Evolutionary conservation across 192 early-diverging fungal species (phyloP), one percentile per base, ranked within the genome.

Genomic region (Coemansia sp.): DNA sequence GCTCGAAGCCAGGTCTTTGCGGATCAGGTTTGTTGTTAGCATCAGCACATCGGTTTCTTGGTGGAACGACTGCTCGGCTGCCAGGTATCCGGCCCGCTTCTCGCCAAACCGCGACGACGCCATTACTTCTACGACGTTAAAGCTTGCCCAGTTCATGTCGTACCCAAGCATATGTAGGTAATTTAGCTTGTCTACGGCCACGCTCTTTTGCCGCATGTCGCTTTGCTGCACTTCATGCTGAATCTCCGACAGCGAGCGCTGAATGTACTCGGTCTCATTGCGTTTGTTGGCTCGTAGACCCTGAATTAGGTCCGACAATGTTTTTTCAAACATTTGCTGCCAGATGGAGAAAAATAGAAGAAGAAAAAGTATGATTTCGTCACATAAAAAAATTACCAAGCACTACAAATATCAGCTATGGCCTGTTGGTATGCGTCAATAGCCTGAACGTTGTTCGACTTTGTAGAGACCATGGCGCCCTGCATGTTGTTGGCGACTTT

Each of bases 81-180:
- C 94, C 53, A 92, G 79, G 61, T 99, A 99, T 31, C 94, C 97
- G 33, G 90, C 79, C 20, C 91, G 81, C 67, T 99, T 99, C 68
- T 93, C 84, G 14, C 79, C 65, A 38, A 93, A 87, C 42, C 90
- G 88, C 53, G 87, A 79, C 2, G 91, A 90, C 5, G 92, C 91
- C 94, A 99, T 97, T 21, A 96, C 92, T 59, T 99, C 92, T 26
- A 99, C 87, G 0, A 97, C 86, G 72, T 96, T 91, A 65, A 99
- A 99, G 3, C 87, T 87, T 1, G 94, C 94, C 94, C 94, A 99
- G 16, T 85, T 86, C 90, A 94, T 94, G 70, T 95, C 93, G 68
- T 95, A 99, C 7, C 97, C 96, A 18, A 94, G 82, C 92, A 94
- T 97, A 82, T 96, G 92, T 37, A 99, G 83, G 82, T 94, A 80